Evolutionary conservation across 2,329 filamentous ascomycete species (phyloP), one percentile per base, ranked within the genome.

Genomic region (Arthrobotrys sinensis): DNA sequence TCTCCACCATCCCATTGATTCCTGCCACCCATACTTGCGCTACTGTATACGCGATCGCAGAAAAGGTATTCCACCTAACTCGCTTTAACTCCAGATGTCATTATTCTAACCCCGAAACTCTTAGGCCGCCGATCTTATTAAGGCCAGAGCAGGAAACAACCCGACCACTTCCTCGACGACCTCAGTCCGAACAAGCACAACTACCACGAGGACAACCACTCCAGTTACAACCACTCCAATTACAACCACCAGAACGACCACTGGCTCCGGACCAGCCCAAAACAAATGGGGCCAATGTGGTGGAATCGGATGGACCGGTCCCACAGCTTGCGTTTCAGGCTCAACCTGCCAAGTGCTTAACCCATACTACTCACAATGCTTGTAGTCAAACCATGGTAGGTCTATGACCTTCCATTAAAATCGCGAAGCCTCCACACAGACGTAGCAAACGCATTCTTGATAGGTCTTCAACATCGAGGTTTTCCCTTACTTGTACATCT

Each of bases 71-170:
- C 11, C 6, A 12, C 11, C 28, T 6, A 0, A 12, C 32, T 67
- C 4, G 0, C 36, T 11, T 46, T 60, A 4, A 12, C 11, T 24
- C 24, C 19, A 19, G 43, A 24, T 16, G 36, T 34, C 34, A 78
- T 40, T 66, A 70, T 62, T 76, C 52, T 69, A 77, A 71, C 63
- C 28, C 24, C 45, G 36, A 57, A 21, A 70, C 46, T 24, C 28
- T 12, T 66, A 86, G 85, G 86, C 86, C 19, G 86, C 86, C 14
- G 86, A 87, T 79, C 85, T 87, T 48, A 87, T 87, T 80, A 86
- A 85, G 80, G 80, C 82, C 4, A 57, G 73, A 14, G 66, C 66
- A 12, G 38, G 38, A 21, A 60, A 53, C 24, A 38, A 43, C 12
- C 32, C 66, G 11, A 65, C 45, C 14, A 67, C 70, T 38, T 57